Base-by-base conservation (phyloP, 148 eudicot genomes). In the Tetragonia tetragonoides region DNA sequence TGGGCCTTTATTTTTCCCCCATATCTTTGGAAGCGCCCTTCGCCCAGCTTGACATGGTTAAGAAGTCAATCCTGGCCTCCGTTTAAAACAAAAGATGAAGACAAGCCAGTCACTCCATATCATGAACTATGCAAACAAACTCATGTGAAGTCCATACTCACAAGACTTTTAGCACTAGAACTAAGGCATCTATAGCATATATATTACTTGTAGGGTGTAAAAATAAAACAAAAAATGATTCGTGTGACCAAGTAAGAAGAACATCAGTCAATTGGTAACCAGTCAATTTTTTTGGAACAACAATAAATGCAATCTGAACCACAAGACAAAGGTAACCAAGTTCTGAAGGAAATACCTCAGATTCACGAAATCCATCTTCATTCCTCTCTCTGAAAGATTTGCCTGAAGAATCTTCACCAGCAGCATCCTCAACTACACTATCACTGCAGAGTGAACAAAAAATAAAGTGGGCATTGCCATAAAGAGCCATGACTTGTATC, bases 351-450 rank as follows among this genome's bases (percentile, higher is more conserved):
- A 49, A 72, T 81, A 93, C 99, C 99, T 95, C 99, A 37, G 93
- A 82, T 68, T 88, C 91, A 77, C 80, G 82, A 72, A 88, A 95
- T 68, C 94, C 97, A 77, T 84, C 86, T 59, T 80, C 87, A 83
- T 93, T 97, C 71, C 86, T 89, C 76, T 93, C 90, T 79, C 82
- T 83, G 77, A 84, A 83, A 68, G 92, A 86, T 80, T 81, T 86
- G 9, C 87, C 92, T 70, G 85, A 83, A 71, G 88, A 54, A 71
- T 85, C 87, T 56, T 87, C 79, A 74, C 90, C 97, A 64, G 86
- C 90, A 82, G 97, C 97, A 83, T 95, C 99, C 88, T 91, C 97
- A 72, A 93, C 93, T 83, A 95, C 65, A 66, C 75, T 76, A 79
- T 95, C 97, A 84, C 99, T 95, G 85, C 47, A 77, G 17, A 65